Evolutionary conservation across 2,329 filamentous ascomycete genomes (phyloP).

Genomic region (Botryosphaeria dothidea): DNA sequence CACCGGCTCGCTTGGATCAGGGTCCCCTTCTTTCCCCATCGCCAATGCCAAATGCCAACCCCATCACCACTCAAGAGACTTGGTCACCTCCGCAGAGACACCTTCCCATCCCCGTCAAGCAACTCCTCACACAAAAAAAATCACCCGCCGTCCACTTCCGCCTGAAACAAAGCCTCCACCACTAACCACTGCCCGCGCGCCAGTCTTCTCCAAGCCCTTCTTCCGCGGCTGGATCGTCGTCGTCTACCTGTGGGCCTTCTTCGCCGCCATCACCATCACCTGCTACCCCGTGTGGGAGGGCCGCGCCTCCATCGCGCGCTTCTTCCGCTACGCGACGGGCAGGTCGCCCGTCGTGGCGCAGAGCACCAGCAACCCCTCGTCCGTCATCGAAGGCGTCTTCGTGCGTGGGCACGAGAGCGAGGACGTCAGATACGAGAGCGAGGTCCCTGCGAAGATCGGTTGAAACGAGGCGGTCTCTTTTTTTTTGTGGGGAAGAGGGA

Average conservation of each 20-base stretch:
- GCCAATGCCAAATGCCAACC: no score
- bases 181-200: background rate
- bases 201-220: constrained; percentile 18
- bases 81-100: no score
- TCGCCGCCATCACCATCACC: constrained; percentile 16
- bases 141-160: no score
- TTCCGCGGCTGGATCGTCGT: constrained; percentile 20
- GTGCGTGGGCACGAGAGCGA: background rate
- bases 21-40: no score
- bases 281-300: constrained; percentile 18
- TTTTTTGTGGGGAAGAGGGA: no score
- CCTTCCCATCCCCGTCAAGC: no score
- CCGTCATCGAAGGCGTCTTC: background rate
- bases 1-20: no score
- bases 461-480: background rate
- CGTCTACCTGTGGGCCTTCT: constrained; percentile 19
- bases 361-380: background rate
- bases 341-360: background rate
- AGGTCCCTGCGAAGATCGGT: background rate
- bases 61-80: no score
- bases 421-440: background rate
- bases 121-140: no score
- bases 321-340: constrained; percentile 7
- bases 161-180: background rate
- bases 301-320: constrained; percentile 11